Conservation (phyloP, 169 alveolate species). For the Babesia bovis region DNA sequence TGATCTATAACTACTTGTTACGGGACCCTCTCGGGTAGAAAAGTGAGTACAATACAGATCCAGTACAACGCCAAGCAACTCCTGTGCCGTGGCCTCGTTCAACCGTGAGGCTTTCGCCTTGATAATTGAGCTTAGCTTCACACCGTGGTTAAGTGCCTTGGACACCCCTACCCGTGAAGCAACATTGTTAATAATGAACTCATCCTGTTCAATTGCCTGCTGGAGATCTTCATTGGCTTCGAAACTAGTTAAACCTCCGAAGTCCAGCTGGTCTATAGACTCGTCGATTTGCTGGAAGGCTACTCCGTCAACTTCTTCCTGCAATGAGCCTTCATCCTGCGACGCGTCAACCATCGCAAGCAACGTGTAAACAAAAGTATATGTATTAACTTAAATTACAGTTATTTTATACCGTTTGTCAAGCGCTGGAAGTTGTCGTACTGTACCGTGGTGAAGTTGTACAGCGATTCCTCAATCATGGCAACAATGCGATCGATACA, state of each 20-base stretch:
- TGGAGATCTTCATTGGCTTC: slow-evolving; percentile 44
- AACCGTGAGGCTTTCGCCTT: slow-evolving; percentile 61
- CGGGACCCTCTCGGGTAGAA: slow-evolving; percentile 6
- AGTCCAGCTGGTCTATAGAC: slow-evolving; percentile 25
- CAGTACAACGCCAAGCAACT: slow-evolving; percentile 45
- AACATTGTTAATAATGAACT: slow-evolving; percentile 55
- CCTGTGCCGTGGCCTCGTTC: slow-evolving; percentile 56
- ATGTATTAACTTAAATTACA: not conserved
- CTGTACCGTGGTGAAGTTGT: slow-evolving; percentile 92
- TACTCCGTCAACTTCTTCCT: slow-evolving; percentile 27
- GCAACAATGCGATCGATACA: slow-evolving; percentile 84
- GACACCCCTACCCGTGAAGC: slow-evolving; percentile 45
- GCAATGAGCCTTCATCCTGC: not conserved
- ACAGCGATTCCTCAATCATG: slow-evolving; percentile 86
- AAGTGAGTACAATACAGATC: slow-evolving; percentile 12
- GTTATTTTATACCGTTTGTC: slow-evolving; percentile 90
- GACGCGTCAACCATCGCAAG: not conserved
- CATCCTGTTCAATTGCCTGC: slow-evolving; percentile 59
- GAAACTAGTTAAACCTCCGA: slow-evolving; percentile 45
- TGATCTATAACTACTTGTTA: not conserved
- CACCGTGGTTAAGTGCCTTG: slow-evolving; percentile 63
- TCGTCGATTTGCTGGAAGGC: slow-evolving; percentile 38
- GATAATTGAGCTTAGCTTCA: slow-evolving; percentile 53
- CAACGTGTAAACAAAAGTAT: not conserved
- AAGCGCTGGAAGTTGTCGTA: slow-evolving; percentile 94